These are phyloP conservation scores for Trichoderma brevicompactum DNA, from an alignment of 2,329 filamentous ascomycete genomes.

Conservation along the genomic window DNA sequence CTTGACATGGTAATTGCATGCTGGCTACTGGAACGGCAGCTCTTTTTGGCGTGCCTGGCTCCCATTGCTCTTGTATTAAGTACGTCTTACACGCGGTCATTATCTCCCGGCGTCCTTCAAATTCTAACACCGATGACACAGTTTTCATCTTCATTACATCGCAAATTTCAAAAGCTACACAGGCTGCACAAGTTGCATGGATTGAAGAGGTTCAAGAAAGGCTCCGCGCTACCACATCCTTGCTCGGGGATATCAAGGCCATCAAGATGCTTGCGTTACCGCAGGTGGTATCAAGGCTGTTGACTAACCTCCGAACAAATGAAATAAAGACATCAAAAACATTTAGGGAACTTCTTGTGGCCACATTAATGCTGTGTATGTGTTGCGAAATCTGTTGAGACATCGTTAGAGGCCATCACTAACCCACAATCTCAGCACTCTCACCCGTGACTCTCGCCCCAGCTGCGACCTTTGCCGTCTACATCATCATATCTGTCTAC, in stretches of 20 bases:
- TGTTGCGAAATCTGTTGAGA: neutral
- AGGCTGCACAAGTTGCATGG: constrained; percentile 43
- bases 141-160: constrained; percentile 34
- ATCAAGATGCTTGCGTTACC: constrained; percentile 50
- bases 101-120: neutral
- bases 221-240: constrained; percentile 46
- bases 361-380: constrained; percentile 34
- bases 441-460: constrained; percentile 34
- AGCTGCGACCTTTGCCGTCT: constrained; percentile 36
- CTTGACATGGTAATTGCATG: constrained; percentile 38
- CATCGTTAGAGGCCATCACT: neutral
- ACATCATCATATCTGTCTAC: constrained; percentile 35
- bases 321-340: constrained; percentile 39
- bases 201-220: constrained; percentile 50
- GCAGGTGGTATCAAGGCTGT: constrained; percentile 33
- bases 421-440: constrained; percentile 30
- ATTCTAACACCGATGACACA: neutral
- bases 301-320: constrained; percentile 36
- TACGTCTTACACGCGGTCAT: neutral
- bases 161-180: constrained; percentile 27
- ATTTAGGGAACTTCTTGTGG: constrained; percentile 37
- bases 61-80: constrained; percentile 35
- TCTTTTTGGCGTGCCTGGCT: constrained; percentile 37
- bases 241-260: constrained; percentile 51
- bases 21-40: constrained; percentile 39